phyloP scores from a whole-genome alignment of 2,329 filamentous ascomycete genomes.

The Colletotrichum theobromicola region DNA sequence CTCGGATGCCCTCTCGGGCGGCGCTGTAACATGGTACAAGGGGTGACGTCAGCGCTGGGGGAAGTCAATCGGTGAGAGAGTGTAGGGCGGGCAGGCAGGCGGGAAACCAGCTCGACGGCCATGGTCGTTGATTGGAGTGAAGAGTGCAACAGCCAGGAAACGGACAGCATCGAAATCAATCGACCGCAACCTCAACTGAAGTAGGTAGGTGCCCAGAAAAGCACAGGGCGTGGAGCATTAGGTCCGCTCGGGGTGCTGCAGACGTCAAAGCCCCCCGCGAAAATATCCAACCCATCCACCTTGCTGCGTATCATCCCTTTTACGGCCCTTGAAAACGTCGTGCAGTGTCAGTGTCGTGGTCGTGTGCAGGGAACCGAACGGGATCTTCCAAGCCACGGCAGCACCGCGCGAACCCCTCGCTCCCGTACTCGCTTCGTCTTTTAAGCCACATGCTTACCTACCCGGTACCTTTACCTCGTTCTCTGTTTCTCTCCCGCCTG shows the following conservation, averaged over 20 bases:
- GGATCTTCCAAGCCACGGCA: not conserved
- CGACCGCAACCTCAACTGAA: too few species aligned
- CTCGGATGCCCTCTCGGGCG: not conserved
- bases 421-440: not conserved
- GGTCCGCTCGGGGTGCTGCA: not conserved
- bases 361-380: not conserved
- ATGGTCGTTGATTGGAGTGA: not conserved
- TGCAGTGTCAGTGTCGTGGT: not conserved
- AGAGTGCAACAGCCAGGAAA: not conserved
- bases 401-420: not conserved
- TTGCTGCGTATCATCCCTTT: not conserved
- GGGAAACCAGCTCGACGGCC: not conserved
- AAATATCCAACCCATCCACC: not conserved
- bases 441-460: slow-evolving; percentile 2
- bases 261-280: slow-evolving; percentile 3
- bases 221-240: slow-evolving; percentile 3
- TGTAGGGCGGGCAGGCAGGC: not conserved
- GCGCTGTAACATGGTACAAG: not conserved
- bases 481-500: not conserved
- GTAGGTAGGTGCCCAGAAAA: not conserved
- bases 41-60: slow-evolving; percentile 10
- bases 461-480: not conserved
- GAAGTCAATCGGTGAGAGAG: not conserved
- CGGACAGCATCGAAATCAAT: not conserved
- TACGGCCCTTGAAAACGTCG: not conserved